Evolutionary conservation across 2,329 filamentous ascomycete species (phyloP).

Genomic region (Mycocentrospora acerina): DNA sequence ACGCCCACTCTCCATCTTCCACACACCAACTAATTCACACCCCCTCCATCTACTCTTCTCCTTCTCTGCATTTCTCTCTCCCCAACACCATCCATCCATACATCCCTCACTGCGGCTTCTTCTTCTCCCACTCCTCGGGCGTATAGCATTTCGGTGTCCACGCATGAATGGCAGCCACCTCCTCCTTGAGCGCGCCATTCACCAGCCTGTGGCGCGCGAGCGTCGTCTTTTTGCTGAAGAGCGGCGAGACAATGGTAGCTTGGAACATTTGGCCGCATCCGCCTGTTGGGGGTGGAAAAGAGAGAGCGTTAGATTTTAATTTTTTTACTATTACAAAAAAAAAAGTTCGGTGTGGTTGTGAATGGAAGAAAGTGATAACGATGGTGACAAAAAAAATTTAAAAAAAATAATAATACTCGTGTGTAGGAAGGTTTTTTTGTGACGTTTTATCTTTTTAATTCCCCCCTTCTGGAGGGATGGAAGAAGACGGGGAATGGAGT

Average conservation of each 20-base stretch:
- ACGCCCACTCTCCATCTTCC: no score
- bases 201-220: conserved; percentile 85
- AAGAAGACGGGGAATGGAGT: no score
- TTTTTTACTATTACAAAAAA: no score
- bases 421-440: background rate
- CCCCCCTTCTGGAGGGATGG: no score
- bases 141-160: conserved; percentile 96
- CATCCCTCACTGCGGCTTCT: conserved; percentile 47
- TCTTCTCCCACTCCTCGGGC: conserved; percentile 81
- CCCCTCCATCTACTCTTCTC: no score
- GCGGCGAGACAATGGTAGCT: conserved; percentile 63
- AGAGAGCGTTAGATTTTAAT: background rate
- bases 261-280: conserved; percentile 72
- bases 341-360: no score
- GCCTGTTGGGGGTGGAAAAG: conserved; percentile 45
- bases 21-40: no score
- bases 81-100: no score
- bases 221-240: conserved; percentile 60
- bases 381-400: no score
- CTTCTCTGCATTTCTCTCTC: no score
- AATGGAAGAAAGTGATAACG: no score
- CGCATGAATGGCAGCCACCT: conserved; percentile 89
- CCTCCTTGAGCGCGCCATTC: conserved; percentile 77
- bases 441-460: background rate
- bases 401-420: no score